Evolutionary conservation across 2,329 filamentous ascomycete genomes (phyloP).

Genomic region (Colletotrichum spinosum): DNA sequence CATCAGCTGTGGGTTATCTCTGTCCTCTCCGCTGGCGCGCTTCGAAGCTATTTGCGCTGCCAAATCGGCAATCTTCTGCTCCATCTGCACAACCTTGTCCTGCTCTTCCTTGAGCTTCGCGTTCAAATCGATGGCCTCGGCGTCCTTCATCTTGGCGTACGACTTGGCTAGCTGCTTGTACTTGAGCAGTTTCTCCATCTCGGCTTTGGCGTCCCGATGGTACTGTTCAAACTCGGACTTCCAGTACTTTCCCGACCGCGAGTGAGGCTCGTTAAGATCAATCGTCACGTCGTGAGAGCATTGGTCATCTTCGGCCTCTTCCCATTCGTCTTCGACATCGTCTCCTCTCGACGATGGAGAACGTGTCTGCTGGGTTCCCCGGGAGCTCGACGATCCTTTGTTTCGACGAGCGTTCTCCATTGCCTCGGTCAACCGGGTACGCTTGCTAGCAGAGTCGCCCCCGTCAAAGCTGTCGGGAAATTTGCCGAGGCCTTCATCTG

Average conservation of each 20-base stretch:
- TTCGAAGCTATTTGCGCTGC: slow-evolving; percentile 64
- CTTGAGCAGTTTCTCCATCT: slow-evolving; percentile 81
- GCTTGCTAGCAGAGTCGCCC: slow-evolving; percentile 44
- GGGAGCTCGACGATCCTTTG: slow-evolving; percentile 30
- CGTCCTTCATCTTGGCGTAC: slow-evolving; percentile 82
- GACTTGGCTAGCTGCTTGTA: slow-evolving; percentile 85
- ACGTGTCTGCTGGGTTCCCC: slow-evolving; percentile 34
- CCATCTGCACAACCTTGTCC: slow-evolving; percentile 72
- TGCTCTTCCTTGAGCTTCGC: slow-evolving; percentile 77
- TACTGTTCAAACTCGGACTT: slow-evolving; percentile 82
- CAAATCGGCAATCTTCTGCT: slow-evolving; percentile 70
- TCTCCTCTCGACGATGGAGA: slow-evolving; percentile 33
- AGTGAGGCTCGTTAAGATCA: slow-evolving; percentile 79
- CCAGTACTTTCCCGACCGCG: slow-evolving; percentile 83
- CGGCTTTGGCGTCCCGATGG: slow-evolving; percentile 75
- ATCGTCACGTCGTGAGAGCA: slow-evolving; percentile 73
- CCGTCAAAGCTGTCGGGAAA: slow-evolving; percentile 44
- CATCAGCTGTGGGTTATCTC: slow-evolving; percentile 60
- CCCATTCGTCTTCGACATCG: slow-evolving; percentile 62
- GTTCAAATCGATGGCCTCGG: slow-evolving; percentile 74
- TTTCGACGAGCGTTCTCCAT: slow-evolving; percentile 56
- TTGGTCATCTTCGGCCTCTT: slow-evolving; percentile 55
- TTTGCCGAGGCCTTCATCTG: slow-evolving; percentile 46
- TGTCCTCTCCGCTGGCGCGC: slow-evolving; percentile 51
- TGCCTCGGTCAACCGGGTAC: slow-evolving; percentile 58